Evolutionary conservation across 306 rosid genomes (phyloP).

Genomic region (Lathyrus oleraceus): DNA sequence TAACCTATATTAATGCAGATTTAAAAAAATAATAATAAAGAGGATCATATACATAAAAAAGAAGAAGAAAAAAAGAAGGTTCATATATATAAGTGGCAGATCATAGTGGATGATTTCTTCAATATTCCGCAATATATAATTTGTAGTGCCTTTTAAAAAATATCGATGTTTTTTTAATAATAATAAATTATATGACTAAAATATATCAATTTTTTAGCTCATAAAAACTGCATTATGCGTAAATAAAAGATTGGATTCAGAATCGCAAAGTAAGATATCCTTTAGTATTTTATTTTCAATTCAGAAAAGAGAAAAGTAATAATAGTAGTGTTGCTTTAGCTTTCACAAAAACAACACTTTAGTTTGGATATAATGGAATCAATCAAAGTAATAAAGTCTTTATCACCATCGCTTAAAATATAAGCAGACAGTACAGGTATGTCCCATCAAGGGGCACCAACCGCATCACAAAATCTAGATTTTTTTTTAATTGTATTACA

Average conservation of each 20-base stretch:
- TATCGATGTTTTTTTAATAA: too few relatives aligned
- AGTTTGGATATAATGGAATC: slow-evolving; percentile 34
- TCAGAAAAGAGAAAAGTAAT: neutral
- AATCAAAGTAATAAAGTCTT: slow-evolving; percentile 37
- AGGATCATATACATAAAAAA: neutral
- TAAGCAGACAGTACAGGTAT: slow-evolving; percentile 24
- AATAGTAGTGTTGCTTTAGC: neutral
- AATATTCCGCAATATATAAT: slow-evolving; percentile 40
- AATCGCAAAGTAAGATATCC: too few relatives aligned
- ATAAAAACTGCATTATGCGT: too few relatives aligned
- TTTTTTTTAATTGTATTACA: neutral
- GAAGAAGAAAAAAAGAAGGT: slow-evolving; percentile 12
- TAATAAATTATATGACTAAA: too few relatives aligned
- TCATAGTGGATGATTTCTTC: slow-evolving; percentile 65
- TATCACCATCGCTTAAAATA: slow-evolving; percentile 40
- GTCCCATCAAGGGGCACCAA: slow-evolving; percentile 38
- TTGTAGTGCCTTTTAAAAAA: too few relatives aligned
- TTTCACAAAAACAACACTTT: slow-evolving; percentile 3
- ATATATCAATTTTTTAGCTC: too few relatives aligned
- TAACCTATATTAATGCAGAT: neutral
- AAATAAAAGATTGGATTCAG: too few relatives aligned
- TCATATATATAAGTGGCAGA: slow-evolving; percentile 57
- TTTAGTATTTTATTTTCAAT: neutral
- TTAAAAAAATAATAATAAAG: neutral
- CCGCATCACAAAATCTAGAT: slow-evolving; percentile 24